A percentile compares a stretch with the other conserved stretches of the same genome.
Conservation (phyloP, 768 basidiomycete genomes). For the Rossbeevera mucosa region DNA sequence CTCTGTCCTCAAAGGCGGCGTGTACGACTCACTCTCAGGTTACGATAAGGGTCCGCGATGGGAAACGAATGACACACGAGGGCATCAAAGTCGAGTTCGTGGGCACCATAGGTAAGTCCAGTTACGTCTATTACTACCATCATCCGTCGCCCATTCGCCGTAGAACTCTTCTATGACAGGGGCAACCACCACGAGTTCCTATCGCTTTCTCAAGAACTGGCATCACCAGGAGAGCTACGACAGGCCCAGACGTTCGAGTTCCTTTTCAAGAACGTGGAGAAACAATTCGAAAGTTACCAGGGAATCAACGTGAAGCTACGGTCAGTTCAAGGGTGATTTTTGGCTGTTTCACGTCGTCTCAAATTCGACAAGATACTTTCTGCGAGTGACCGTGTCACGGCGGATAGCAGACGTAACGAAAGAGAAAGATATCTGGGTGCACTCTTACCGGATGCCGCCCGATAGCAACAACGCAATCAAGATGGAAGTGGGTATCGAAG, state of each 20-base stretch:
- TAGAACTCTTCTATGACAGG: constrained; percentile 90
- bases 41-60: constrained; percentile 84
- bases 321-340: constrained; percentile 45
- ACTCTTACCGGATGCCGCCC: constrained; percentile 97
- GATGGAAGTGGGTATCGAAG: constrained; percentile 99
- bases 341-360: constrained; percentile 11
- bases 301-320: constrained; percentile 98
- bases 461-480: constrained; percentile 98
- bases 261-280: constrained; percentile 98
- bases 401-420: constrained; percentile 91
- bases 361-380: constrained; percentile 64
- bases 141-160: not conserved
- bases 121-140: not conserved
- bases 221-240: constrained; percentile 94
- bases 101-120: constrained; percentile 82
- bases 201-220: constrained; percentile 90
- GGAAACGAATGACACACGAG: constrained; percentile 91
- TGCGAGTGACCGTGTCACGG: constrained; percentile 86
- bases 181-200: constrained; percentile 98
- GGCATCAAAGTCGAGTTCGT: constrained; percentile 98
- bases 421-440: constrained; percentile 96
- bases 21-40: constrained; percentile 45
- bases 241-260: constrained; percentile 96
- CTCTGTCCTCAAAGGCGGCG: not conserved
- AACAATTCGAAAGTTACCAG: constrained; percentile 96